Conservation (phyloP, 495 filamentous ascomycete species). For the Hyphodiscus hymeniophilus region DNA sequence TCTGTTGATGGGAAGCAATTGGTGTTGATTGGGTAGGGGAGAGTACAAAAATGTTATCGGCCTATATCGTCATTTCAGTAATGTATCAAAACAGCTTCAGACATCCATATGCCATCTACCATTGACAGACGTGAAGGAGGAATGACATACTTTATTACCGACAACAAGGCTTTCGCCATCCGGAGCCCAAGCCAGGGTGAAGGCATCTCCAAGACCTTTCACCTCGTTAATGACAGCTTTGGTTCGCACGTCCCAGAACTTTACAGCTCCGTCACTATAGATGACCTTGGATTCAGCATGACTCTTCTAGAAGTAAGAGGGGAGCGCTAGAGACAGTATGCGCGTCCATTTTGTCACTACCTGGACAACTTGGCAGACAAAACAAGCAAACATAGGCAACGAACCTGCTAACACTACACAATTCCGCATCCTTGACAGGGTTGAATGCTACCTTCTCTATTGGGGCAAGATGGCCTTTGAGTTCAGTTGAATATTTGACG, state of each 20-base stretch:
- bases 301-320: no score
- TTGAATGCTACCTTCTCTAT: conserved; percentile 90
- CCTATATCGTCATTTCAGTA: conserved; percentile 36
- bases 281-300: no score
- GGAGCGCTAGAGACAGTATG: no score
- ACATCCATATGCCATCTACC: background rate
- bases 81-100: conserved; percentile 14
- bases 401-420: conserved; percentile 85
- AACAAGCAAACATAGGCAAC: no score
- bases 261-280: conserved; percentile 74
- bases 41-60: conserved; percentile 63
- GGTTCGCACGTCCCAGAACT: conserved; percentile 88
- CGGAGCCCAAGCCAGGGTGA: conserved; percentile 81
- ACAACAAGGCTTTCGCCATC: conserved; percentile 75
- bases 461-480: conserved; percentile 66
- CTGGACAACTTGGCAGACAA: no score
- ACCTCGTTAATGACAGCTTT: conserved; percentile 71
- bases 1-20: conserved; percentile 57
- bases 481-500: conserved; percentile 74
- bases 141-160: conserved; percentile 63
- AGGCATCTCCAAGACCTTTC: conserved; percentile 73
- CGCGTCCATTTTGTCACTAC: no score
- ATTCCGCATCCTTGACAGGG: conserved; percentile 76
- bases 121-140: background rate
- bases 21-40: conserved; percentile 41